Base-by-base conservation (phyloP, 2,329 filamentous ascomycete genomes). In the Penicillium freii region DNA sequence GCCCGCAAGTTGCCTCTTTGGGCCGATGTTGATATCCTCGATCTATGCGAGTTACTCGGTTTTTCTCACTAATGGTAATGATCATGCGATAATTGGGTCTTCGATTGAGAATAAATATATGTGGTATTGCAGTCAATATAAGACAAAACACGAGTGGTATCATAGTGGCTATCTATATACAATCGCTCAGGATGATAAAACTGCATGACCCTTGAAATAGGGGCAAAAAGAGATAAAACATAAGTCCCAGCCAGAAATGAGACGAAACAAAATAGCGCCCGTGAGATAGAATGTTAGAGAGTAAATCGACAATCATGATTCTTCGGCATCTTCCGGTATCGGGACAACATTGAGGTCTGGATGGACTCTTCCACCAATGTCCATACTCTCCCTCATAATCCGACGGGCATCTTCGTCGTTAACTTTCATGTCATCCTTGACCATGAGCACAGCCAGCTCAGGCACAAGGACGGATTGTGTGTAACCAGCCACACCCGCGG, bases 401-500 rank as follows among this genome's bases (percentile, higher is more conserved):
- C 74, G 73, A 64, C 80, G 76, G 15, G 82, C 82, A 38, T 68
- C 65, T 23, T 79, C 78, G 21, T 74, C 72, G 9, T 71, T 67
- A 2, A 84, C 76, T 0, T 70, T 64, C 80, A 85, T 80, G 58
- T 87, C 85, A 55, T 87, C 82, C 72, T 80, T 83, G 19, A 87
- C 82, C 19, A 87, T 71, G 54, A 76, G 63, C 2, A 82, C 71
- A 1, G 80, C 79, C 44, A 85, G 66, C 66, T 96, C 92, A 0
- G 90, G 89, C 25, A 95, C 89, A 59, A 96, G 76, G 1, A 93
- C 90, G 1, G 81, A 80, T 72, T 92, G 88, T 2, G 92, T 84
- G 66, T 88, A 93, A 25, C 81, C 82, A 5, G 84, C 84, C 36
- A 87, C 82, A 1, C 89, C 88, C 33, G 87, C 80, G 1, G 83